Evolutionary conservation across 2,329 filamentous ascomycete genomes (phyloP).

Genomic region (Fusarium gaditjirri): DNA sequence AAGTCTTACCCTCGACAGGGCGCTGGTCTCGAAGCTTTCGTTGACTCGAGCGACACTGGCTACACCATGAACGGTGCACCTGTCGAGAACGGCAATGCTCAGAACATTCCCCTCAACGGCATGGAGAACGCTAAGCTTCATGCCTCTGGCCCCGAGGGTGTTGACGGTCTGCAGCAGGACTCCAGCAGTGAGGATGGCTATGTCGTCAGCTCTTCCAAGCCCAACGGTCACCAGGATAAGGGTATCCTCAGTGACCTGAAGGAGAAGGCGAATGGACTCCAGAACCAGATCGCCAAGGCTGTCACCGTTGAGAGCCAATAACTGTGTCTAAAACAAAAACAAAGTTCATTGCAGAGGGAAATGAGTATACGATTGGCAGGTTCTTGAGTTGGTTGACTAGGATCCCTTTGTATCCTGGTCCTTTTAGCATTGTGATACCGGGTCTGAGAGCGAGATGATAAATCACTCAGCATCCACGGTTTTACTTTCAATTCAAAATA

Average conservation of each 20-base stretch:
- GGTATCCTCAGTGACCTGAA: constrained; percentile 29
- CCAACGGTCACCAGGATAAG: constrained; percentile 6
- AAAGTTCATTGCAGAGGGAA: neutral
- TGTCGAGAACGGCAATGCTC: constrained; percentile 25
- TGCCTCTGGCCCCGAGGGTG: constrained; percentile 30
- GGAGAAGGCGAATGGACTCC: constrained; percentile 22
- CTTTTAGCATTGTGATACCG: constrained; percentile 22
- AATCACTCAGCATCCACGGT: constrained; percentile 35
- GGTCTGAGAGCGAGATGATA: constrained; percentile 35
- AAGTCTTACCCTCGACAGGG: constrained; percentile 71
- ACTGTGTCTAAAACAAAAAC: neutral
- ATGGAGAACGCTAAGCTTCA: constrained; percentile 28
- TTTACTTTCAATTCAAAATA: constrained; percentile 23
- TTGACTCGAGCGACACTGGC: constrained; percentile 76
- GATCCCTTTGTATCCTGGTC: neutral
- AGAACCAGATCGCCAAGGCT: constrained; percentile 20
- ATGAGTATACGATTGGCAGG: constrained; percentile 6
- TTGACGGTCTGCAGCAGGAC: constrained; percentile 32
- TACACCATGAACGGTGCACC: constrained; percentile 53
- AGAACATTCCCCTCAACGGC: constrained; percentile 11
- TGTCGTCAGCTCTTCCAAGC: constrained; percentile 4
- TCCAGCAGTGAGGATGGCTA: constrained; percentile 25
- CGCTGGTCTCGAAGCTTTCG: constrained; percentile 74
- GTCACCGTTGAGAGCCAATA: constrained; percentile 25
- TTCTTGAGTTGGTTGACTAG: neutral